Base-by-base conservation (phyloP, 2,329 filamentous ascomycete species). In the Fusarium cicatricum region DNA sequence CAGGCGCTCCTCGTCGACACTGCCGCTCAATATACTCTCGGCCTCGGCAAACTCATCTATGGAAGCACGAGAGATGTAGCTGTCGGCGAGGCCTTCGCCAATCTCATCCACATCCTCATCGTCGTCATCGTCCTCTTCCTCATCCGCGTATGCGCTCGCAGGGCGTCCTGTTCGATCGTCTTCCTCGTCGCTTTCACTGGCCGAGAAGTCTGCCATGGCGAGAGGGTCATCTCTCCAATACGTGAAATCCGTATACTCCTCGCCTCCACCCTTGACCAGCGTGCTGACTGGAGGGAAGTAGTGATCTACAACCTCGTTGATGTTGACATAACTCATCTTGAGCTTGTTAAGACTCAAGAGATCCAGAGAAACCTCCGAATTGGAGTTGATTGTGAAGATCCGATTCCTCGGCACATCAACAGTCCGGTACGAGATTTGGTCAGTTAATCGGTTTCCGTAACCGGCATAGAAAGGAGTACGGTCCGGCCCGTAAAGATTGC, bases 351-450 rank as follows among this genome's bases (percentile, higher is more conserved):
- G 82, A 60, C 88, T 94, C 37, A 98, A 80, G 38, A 99, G 80
- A 72, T 98, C 94, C 17, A 99, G 80, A 23, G 90, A 94, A 26
- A 99, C 93, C 74, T 99, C 95, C 1, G 94, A 93, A 71, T 98
- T 96, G 48, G 91, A 95, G 75, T 99, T 99, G 81, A 99, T 99
- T 14, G 95, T 97, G 75, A 99, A 99, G 66, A 99, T 99, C 47
- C 95, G 86, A 19, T 90, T 96, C 46, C 90, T 89, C 0, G 95
- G 95, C 34, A 99, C 97, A 72, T 97, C 96, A 48, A 99, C 95
- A 5, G 91, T 95, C 56, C 95, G 90, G 73, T 99, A 99, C 46
- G 91, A 96, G 55, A 99, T 86, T 49, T 96, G 95, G 72, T 99
- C 96, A 1, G 96, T 99, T 52, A 99, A 83, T 51, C 95, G 88